These are phyloP conservation scores for Trichoderma cornu-damae DNA, from an alignment of 2,329 filamentous ascomycete species.

Conservation along the genomic window DNA sequence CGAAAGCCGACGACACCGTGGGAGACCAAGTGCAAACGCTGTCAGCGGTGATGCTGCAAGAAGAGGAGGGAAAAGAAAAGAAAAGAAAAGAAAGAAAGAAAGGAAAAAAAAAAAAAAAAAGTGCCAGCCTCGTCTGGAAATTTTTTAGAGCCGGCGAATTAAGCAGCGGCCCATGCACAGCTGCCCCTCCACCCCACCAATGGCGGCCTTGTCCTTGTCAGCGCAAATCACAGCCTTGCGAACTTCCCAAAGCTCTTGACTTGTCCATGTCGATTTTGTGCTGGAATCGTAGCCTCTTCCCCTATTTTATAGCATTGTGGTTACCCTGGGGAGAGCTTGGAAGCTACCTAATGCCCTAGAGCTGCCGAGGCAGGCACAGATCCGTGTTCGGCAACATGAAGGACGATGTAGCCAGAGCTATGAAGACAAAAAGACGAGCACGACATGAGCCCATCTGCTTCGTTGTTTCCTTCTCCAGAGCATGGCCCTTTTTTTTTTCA, in stretches of 20 bases:
- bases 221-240: too few species aligned
- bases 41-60: conserved; percentile 11
- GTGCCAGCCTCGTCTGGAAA: conserved; percentile 28
- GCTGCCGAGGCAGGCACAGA: too few species aligned
- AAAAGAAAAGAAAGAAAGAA: too few species aligned
- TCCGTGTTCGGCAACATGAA: too few species aligned
- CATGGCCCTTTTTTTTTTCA: background rate
- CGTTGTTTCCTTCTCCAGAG: background rate
- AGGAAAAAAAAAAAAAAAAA: conserved; percentile 31
- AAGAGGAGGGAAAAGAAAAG: too few species aligned
- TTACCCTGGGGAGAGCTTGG: background rate
- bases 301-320: background rate
- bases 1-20: conserved; percentile 21
- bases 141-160: conserved; percentile 32
- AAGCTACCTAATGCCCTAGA: too few species aligned
- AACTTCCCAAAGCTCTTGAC: too few species aligned
- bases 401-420: too few species aligned
- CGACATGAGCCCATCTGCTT: background rate
- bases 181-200: conserved; percentile 31
- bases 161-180: conserved; percentile 34
- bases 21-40: conserved; percentile 8
- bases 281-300: too few species aligned
- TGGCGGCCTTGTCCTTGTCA: too few species aligned
- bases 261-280: too few species aligned
- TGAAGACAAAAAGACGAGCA: background rate